Base-by-base conservation (phyloP, 257 asterid species). In the Fraxinus cuspidata region DNA sequence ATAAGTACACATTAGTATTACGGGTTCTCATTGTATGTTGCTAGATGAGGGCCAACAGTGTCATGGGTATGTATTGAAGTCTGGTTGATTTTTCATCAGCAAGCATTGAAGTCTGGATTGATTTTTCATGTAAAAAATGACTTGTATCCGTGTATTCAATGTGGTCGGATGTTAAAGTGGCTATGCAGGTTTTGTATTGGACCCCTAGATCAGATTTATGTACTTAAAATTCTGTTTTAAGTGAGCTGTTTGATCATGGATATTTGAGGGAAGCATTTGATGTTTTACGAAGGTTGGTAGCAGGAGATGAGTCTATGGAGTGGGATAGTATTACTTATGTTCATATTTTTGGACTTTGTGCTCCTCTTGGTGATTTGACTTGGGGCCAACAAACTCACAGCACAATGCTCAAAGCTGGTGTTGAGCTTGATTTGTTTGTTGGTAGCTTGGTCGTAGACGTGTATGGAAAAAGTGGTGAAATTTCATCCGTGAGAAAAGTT, bases 381-480 rank as follows among this genome's bases (percentile, higher is more conserved):
- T 85, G 91, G 83, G 98, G 98, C 44, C 74, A 80, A 71, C 97
- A 90, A 78, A 86, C 90, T 70, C 96, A 91, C 60, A 73, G 82
- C 66, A 85, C 83, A 72, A 47, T 87, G 74, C 31, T 89, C 80
- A 92, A 85, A 86, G 77, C 47, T 32, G 89, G 90, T 70, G 78
- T 85, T 71, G 83, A 77, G 79, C 64, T 72, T 70, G 90, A 94
- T 89, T 44, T 85, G 70, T 92, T 85, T 74, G 78, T 93, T 18
- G 88, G 88, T 23, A 89, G 94, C 44, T 87, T 94, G 34, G 75
- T 86, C 3, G 77, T 92, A 28, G 99, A 92, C 80, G 89, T 90
- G 92, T 90, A 94, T 37, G 97, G 98, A 29, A 91, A 94, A 86
- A 91, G 96, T 73, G 91, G 96, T 34, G 90, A 89, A 29, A 72